phyloP scores from a whole-genome alignment of 1,284 basidiomycete species.

The Inonotus obliquus region DNA sequence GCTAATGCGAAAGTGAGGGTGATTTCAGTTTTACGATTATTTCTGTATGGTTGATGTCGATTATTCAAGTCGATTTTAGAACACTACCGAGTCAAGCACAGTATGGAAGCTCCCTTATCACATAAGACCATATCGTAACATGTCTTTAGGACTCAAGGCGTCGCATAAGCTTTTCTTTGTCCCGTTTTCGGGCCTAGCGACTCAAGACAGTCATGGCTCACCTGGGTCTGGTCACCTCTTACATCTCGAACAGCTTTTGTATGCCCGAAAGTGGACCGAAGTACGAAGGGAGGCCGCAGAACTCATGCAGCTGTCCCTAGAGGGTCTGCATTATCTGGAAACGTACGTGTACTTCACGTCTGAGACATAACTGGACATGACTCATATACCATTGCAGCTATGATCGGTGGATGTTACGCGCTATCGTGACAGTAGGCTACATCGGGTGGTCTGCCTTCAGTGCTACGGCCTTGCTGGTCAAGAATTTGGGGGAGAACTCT shows the following conservation, averaged over 20 bases:
- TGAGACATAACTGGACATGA: neutral
- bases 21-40: neutral
- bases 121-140: neutral
- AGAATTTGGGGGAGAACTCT: neutral
- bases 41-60: constrained; percentile 1
- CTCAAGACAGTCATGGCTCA: constrained; percentile 30
- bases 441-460: constrained; percentile 73
- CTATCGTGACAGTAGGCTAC: constrained; percentile 71
- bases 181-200: constrained; percentile 42
- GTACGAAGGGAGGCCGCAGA: constrained; percentile 48
- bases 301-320: constrained; percentile 54
- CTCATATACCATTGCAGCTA: constrained; percentile 39
- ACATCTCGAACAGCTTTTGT: constrained; percentile 43
- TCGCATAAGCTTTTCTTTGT: constrained; percentile 55
- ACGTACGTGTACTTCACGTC: constrained; percentile 40
- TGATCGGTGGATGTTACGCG: constrained; percentile 70
- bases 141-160: constrained; percentile 52
- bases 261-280: constrained; percentile 38
- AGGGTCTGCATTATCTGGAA: constrained; percentile 78
- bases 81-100: constrained; percentile 77
- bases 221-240: constrained; percentile 31
- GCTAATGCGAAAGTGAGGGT: constrained; percentile 59
- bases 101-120: constrained; percentile 34
- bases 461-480: constrained; percentile 46
- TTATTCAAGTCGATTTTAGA: constrained; percentile 59